Base-by-base conservation (phyloP, 331 rosid genomes). In the Prunus yedoensis region DNA sequence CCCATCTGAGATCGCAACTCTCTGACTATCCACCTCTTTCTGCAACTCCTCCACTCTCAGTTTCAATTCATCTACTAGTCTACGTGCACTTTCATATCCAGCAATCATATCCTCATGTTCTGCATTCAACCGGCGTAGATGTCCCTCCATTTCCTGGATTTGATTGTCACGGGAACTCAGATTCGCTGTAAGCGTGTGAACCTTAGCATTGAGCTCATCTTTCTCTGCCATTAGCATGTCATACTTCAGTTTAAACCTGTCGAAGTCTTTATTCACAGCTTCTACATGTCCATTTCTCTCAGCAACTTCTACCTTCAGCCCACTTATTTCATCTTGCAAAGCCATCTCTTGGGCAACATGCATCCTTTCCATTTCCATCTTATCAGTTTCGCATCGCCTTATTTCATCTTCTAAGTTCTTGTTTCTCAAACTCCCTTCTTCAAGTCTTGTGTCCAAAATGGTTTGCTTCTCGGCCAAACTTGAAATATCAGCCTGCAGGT, bases 221-320 rank as follows among this genome's bases (percentile, higher is more conserved):
- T 80, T 88, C 84, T 83, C 92, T 6, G 87, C 81, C 86, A 70
- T 66, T 51, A 91, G 78, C 87, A 80, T 77, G 78, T 91, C 91
- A 66, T 82, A 79, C 10, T 88, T 85, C 41, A 82, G 85, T 76
- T 93, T 90, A 58, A 81, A 80, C 58, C 45, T 56, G 54, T 86
- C 95, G 32, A 85, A 83, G 57, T 91, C 87, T 79, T 83, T 86
- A 53, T 86, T 91, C 77, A 93, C 70, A 74, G 73, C 79, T 76
- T 89, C 91, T 47, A 81, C 32, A 18, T 79, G 79, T 53, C 73
- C 74, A 41, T 68, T 84, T 83, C 72, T 80, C 46, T 65, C 84
- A 50, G 3, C 35, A 68, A 91, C 84, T 75, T 87, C 96, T 68
- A 79, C 85, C 65, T 73, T 89, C 79, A 89, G 80, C 80, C 60